Evolutionary conservation across 768 basidiomycete genomes (phyloP).

Genomic region (Hirschioporus abietinus): DNA sequence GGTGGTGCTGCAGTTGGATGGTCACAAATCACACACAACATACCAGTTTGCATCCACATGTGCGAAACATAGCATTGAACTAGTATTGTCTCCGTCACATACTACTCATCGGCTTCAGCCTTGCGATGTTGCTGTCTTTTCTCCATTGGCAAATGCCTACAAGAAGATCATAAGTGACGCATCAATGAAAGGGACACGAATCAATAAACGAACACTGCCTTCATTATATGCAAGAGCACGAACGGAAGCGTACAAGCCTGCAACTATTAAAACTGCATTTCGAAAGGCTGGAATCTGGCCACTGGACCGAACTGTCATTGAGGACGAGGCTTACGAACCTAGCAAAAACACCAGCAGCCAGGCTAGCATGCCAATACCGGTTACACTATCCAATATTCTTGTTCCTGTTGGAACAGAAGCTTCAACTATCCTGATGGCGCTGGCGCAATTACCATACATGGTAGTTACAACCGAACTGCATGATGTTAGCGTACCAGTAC

Average conservation of each 20-base stretch:
- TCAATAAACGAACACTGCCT: constrained; percentile 26
- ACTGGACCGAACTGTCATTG: too few species aligned
- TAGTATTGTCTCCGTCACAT: constrained; percentile 32
- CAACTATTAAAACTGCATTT: constrained; percentile 28
- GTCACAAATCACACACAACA: constrained; percentile 33
- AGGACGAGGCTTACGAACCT: too few species aligned
- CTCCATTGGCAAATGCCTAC: constrained; percentile 22
- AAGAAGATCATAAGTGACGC: constrained; percentile 8
- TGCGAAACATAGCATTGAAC: constrained; percentile 22
- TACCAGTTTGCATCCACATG: constrained; percentile 26
- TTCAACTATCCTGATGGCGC: too few species aligned
- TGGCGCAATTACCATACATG: too few species aligned
- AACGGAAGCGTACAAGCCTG: constrained; percentile 15
- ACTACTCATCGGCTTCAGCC: constrained; percentile 33
- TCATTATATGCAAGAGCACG: constrained; percentile 21
- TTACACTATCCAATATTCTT: too few species aligned
- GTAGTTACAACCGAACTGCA: too few species aligned
- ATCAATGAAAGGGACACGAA: constrained; percentile 13
- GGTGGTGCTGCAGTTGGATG: constrained; percentile 31
- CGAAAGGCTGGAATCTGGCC: constrained; percentile 27
- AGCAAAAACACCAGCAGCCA: too few species aligned
- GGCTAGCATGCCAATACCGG: too few species aligned
- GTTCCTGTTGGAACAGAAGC: too few species aligned
- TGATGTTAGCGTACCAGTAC: too few species aligned
- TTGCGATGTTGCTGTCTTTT: constrained; percentile 32